Evolutionary conservation across 768 basidiomycete genomes (phyloP), one percentile per base, ranked within the genome.

Genomic region (Leccinellum rugosiceps): DNA sequence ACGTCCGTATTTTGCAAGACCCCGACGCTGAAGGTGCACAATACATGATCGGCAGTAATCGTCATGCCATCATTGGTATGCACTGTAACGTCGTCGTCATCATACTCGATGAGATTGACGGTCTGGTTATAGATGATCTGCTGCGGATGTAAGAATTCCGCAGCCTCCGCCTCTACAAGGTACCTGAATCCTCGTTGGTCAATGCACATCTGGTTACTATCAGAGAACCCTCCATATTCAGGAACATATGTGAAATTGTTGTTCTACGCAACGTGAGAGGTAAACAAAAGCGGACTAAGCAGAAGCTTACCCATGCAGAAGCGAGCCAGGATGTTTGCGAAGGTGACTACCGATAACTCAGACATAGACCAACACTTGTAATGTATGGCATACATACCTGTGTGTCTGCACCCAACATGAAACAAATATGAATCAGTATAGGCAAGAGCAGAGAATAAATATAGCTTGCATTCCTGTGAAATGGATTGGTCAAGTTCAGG

Each of bases 11-110:
- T 75, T 70, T 89, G 87, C 53, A 89, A 73, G 6, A 89, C 87
- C 0, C 87, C 87, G 3, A 86, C 66, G 58, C 86, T 87, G 71
- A 88, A 88, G 0, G 87, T 88, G 59, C 81, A 82, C 28, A 89
- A 65, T 4, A 80, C 84, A 65, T 85, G 83, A 53, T 86, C 80
- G 15, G 78, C 84, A 13, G 68, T 72, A 23, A 87, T 63, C 3
- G 43, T 70, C 30, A 69, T 58, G 2, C 82, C 83, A 55, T 77
- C 71, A 1, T 68, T 61, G 28, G 85, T 72, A 15, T 74, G 74
- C 32, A 89, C 79, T 1, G 67, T 71, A n/a, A 84, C 83, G 3
- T 78, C 73, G 19, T 73, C 57, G n/a, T 63, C 59, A 5, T 75
- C 76, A 61, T 85, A 79, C 13, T 72, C 65, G 57, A 88, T 77